A percentile compares a stretch with the other conserved stretches of the same genome.
Conservation (phyloP, 805 yeast genomes). For the Myxozyma neotropica region DNA sequence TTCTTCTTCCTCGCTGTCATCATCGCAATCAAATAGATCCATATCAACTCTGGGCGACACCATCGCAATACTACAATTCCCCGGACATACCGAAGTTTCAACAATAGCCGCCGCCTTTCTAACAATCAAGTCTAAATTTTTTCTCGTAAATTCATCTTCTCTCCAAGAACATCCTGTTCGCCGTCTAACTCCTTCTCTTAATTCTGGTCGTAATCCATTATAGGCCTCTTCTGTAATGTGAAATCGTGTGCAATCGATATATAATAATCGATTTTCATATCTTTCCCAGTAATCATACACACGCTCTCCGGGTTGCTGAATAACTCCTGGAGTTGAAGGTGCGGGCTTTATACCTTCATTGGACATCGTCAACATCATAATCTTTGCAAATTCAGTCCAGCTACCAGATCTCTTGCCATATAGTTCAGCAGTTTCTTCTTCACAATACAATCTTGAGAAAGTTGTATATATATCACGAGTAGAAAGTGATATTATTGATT, state of each 20-base stretch:
- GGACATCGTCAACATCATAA: not conserved
- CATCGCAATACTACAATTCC: not conserved
- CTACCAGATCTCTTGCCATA: no score
- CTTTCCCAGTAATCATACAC: slow-evolving; percentile 8
- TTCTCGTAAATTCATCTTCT: not conserved
- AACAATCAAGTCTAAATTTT: not conserved
- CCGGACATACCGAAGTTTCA: slow-evolving; percentile 6
- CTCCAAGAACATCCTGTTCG: not conserved
- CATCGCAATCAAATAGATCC: slow-evolving; percentile 7
- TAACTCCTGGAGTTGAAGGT: not conserved
- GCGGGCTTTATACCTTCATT: not conserved
- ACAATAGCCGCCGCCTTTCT: slow-evolving; percentile 11
- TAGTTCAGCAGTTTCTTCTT: no score
- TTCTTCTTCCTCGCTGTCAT: not conserved
- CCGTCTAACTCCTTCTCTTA: slow-evolving; percentile 7
- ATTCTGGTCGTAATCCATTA: slow-evolving; percentile 5
- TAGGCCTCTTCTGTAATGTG: not conserved
- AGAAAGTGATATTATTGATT: not conserved
- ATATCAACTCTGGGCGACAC: slow-evolving; percentile 1
- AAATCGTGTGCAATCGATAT: not conserved
- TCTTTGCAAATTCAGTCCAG: not conserved
- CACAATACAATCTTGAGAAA: not conserved
- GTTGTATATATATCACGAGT: not conserved
- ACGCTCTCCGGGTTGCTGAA: not conserved
- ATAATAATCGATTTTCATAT: not conserved